Conservation (phyloP, 2,329 filamentous ascomycete species). For the Colletotrichum sp. region DNA sequence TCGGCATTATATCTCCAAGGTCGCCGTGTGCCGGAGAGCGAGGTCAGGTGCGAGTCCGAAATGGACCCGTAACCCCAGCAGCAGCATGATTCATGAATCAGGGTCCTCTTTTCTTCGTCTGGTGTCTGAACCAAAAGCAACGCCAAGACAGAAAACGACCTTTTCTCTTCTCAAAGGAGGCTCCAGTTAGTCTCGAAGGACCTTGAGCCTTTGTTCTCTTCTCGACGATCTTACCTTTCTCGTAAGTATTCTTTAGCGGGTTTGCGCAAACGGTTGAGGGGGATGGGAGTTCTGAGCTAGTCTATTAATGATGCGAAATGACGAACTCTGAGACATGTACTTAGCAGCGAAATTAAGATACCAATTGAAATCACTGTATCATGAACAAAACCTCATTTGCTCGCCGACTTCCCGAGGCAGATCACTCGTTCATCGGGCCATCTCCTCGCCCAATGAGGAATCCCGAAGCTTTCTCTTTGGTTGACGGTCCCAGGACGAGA, state of each 20-base stretch:
- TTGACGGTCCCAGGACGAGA: background rate
- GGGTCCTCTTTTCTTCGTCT: background rate
- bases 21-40: background rate
- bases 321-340: background rate
- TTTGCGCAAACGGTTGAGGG: background rate
- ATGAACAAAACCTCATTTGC: background rate
- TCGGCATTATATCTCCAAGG: background rate
- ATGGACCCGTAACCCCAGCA: background rate
- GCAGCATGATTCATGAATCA: conserved; percentile 7
- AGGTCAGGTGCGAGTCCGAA: background rate
- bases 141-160: background rate
- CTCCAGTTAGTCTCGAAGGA: background rate
- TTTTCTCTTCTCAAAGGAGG: background rate
- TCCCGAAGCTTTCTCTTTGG: background rate
- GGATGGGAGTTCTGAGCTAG: background rate
- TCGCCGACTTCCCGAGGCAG: background rate
- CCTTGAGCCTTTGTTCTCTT: background rate
- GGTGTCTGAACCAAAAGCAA: background rate
- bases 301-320: background rate
- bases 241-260: background rate
- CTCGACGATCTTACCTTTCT: background rate
- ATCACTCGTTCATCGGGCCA: background rate
- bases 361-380: background rate
- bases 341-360: background rate
- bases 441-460: background rate